phyloP scores from a whole-genome alignment of 1,139 yeast genomes.

The Wickerhamiella infanticola region DNA sequence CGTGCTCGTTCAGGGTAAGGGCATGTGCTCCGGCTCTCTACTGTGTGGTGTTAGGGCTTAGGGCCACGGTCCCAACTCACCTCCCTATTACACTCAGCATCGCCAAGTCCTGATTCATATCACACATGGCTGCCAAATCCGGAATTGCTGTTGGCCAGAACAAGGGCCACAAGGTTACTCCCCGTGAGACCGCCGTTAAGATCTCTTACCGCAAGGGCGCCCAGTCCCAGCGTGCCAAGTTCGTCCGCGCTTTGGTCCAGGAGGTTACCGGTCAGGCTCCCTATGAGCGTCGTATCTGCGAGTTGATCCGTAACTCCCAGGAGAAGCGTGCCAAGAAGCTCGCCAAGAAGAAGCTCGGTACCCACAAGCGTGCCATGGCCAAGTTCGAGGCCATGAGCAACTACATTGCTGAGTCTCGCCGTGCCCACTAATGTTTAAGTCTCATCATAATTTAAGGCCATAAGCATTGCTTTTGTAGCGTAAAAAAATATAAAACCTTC shows the following conservation, averaged over 20 bases:
- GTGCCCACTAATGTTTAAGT: constrained; percentile 13
- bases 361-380: constrained; percentile 98
- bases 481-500: neutral
- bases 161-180: constrained; percentile 97
- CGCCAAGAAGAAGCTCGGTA: constrained; percentile 99
- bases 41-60: neutral
- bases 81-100: neutral
- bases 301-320: constrained; percentile 99
- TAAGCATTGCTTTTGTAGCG: neutral
- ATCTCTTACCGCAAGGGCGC: constrained; percentile 96
- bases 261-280: constrained; percentile 99
- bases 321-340: constrained; percentile 99
- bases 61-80: constrained; percentile 1
- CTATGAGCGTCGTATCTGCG: constrained; percentile 98
- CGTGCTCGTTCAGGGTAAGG: neutral
- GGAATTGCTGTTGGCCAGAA: constrained; percentile 98
- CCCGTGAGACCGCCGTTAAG: constrained; percentile 87
- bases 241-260: constrained; percentile 88
- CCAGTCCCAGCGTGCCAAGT: constrained; percentile 86
- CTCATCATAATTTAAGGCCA: constrained; percentile 5
- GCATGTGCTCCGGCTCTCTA: neutral
- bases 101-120: neutral
- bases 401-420: constrained; percentile 94
- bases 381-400: constrained; percentile 98
- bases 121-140: constrained; percentile 21